These are phyloP conservation scores for Zoysia japonica DNA, from an alignment of 176 grass and related monocot genomes.

Conservation along the genomic window DNA sequence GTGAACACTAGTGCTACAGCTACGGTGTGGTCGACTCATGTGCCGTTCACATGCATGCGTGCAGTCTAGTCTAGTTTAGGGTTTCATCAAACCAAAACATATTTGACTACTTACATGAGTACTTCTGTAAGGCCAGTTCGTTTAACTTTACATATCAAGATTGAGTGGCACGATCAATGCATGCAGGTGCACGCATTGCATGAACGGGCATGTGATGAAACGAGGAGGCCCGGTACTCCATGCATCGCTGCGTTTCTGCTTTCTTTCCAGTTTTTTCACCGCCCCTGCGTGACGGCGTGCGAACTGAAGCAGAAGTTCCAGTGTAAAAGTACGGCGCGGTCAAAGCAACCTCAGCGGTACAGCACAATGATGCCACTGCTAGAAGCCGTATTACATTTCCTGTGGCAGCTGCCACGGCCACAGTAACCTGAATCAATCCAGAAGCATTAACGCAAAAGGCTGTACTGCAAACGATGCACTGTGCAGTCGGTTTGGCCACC, in stretches of 20 bases:
- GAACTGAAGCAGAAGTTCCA: not conserved
- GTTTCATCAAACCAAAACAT: not conserved
- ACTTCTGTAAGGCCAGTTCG: not conserved
- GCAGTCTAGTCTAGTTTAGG: no score
- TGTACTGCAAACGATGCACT: not conserved
- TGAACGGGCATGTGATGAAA: not conserved
- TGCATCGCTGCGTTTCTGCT: not conserved
- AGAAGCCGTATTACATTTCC: not conserved
- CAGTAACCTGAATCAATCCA: constrained; percentile 23
- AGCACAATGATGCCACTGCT: not conserved
- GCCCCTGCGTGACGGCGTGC: not conserved
- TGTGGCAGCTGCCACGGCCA: not conserved
- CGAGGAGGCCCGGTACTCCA: not conserved
- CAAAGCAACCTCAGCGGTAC: not conserved
- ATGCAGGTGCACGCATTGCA: not conserved
- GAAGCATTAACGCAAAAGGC: constrained; percentile 39
- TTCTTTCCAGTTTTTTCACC: not conserved
- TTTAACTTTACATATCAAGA: not conserved
- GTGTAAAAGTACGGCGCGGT: constrained; percentile 1
- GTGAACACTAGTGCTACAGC: not conserved
- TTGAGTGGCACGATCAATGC: no score
- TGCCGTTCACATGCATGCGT: constrained; percentile 2
- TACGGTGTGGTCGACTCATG: not conserved
- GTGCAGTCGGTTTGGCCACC: not conserved
- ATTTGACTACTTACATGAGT: not conserved